Conservation (phyloP, 2,329 filamentous ascomycete species). For the Neurospora sp. region DNA sequence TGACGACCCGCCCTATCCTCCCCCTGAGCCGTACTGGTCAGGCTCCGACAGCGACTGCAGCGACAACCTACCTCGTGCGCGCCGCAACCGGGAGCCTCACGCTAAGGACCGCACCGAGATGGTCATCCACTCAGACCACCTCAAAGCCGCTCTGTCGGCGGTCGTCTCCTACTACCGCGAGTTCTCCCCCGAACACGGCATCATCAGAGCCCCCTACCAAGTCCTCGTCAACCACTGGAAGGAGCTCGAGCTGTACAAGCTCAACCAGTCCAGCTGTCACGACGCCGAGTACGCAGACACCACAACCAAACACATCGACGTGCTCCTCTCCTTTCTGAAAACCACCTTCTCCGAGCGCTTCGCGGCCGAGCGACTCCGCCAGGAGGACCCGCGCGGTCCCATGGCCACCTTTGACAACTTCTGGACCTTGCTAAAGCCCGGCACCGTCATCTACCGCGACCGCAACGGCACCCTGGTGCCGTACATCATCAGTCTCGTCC, state of each 20-base stretch:
- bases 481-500: conserved; percentile 29
- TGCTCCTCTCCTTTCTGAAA: conserved; percentile 34
- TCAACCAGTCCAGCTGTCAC: conserved; percentile 31
- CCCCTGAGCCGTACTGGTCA: conserved; percentile 10
- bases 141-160: conserved; percentile 37
- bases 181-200: conserved; percentile 26
- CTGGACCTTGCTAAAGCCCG: conserved; percentile 37
- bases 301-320: conserved; percentile 34
- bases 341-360: conserved; percentile 27
- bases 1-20: conserved; percentile 10
- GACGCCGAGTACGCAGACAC: conserved; percentile 29
- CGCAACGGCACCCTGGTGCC: conserved; percentile 30
- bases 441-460: conserved; percentile 33
- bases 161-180: conserved; percentile 39
- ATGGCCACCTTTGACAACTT: conserved; percentile 35
- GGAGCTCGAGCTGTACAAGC: conserved; percentile 32
- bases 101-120: conserved; percentile 28
- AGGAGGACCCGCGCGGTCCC: conserved; percentile 25
- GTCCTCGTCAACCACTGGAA: conserved; percentile 36
- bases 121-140: conserved; percentile 33
- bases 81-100: conserved; percentile 12
- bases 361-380: conserved; percentile 30
- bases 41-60: conserved; percentile 16
- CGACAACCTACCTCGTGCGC: conserved; percentile 6
- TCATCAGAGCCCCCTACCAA: conserved; percentile 34